Percentiles rank a stretch among this genome's conserved stretches.
phyloP scores from a whole-genome alignment of 2,329 filamentous ascomycete species.

The Neoarthrinium moseri region DNA sequence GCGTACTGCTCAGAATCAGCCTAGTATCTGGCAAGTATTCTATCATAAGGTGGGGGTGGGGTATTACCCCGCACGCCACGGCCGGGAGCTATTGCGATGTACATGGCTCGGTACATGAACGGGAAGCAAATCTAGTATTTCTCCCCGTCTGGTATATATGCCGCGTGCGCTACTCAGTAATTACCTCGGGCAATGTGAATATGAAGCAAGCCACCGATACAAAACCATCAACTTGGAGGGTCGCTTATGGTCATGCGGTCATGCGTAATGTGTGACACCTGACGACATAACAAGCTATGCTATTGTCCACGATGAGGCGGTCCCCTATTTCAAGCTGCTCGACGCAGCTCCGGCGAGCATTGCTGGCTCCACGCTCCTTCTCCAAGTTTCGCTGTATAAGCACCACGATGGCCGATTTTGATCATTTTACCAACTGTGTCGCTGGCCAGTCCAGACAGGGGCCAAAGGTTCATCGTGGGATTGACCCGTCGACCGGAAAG shows the following conservation, averaged over 20 bases:
- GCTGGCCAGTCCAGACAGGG: not conserved
- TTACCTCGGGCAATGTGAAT: not conserved
- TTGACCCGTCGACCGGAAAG: constrained; percentile 3
- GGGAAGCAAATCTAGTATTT: not conserved
- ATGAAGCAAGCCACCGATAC: not conserved
- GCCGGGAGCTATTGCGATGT: not conserved
- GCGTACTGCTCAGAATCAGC: not conserved
- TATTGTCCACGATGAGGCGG: not conserved
- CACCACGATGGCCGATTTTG: not conserved
- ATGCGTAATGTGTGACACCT: no score
- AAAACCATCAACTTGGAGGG: not conserved
- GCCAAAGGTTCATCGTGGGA: not conserved
- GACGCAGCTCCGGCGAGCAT: not conserved
- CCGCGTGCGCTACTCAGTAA: not conserved
- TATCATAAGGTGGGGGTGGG: not conserved
- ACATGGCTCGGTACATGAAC: not conserved
- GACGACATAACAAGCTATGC: not conserved
- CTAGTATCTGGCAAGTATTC: not conserved
- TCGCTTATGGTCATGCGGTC: not conserved
- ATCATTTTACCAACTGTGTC: not conserved
- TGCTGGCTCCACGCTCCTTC: not conserved
- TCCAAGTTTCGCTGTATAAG: not conserved
- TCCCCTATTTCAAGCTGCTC: not conserved
- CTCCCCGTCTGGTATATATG: no score
- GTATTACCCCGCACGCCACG: no score